phyloP scores from a whole-genome alignment of 257 asterid species.

The Knoxia roxburghii region DNA sequence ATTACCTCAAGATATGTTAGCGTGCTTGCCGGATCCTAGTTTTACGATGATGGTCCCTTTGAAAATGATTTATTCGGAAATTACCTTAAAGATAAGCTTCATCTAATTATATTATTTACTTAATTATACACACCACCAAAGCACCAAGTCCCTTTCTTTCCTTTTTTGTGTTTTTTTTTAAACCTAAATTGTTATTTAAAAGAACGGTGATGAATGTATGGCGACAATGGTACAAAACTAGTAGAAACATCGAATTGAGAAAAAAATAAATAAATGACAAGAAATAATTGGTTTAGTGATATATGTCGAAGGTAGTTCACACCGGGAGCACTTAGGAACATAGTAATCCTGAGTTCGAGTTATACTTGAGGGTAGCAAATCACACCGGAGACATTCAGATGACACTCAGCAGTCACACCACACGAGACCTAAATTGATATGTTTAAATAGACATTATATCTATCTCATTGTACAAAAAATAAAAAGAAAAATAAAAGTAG shows the following conservation, averaged over 20 bases:
- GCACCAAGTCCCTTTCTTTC: constrained; percentile 7
- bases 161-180: background rate
- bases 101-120: background rate
- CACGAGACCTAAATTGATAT: too few relatives aligned
- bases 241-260: background rate
- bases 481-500: background rate
- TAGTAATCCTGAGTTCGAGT: too few relatives aligned
- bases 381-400: too few relatives aligned
- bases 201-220: background rate
- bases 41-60: constrained; percentile 19
- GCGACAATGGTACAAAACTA: background rate
- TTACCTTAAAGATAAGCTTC: constrained; percentile 7
- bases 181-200: constrained; percentile 1
- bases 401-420: too few relatives aligned
- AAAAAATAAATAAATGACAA: too few relatives aligned
- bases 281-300: too few relatives aligned
- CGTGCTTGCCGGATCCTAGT: constrained; percentile 15
- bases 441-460: too few relatives aligned
- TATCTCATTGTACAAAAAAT: too few relatives aligned
- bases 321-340: too few relatives aligned
- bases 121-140: background rate
- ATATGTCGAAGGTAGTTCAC: too few relatives aligned
- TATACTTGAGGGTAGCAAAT: too few relatives aligned
- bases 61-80: background rate
- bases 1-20: constrained; percentile 6